A percentile compares a stretch with the other conserved stretches of the same genome.
Evolutionary conservation across 441 rosid species (phyloP).

Genomic region (Arabidopsis lyrata): DNA sequence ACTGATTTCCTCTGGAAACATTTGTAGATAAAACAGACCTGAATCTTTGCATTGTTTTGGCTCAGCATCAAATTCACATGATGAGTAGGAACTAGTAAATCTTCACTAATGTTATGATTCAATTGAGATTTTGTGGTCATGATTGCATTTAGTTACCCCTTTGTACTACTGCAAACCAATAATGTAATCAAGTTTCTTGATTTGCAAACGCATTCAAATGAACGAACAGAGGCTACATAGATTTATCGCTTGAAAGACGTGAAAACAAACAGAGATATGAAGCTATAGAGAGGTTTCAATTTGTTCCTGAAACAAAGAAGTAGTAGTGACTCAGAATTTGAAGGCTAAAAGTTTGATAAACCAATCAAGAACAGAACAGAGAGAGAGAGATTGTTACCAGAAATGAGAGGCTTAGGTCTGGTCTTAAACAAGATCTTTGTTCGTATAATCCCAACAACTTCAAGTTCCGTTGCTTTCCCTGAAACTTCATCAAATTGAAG

Average conservation of each 20-base stretch:
- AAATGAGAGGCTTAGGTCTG: conserved; percentile 83
- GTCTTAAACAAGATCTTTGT: conserved; percentile 80
- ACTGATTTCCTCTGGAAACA: conserved; percentile 44
- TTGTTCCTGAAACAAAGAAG: conserved; percentile 34
- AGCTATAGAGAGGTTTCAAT: conserved; percentile 20
- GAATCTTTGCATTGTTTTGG: conserved; percentile 45
- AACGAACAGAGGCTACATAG: conserved; percentile 14
- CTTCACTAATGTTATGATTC: conserved; percentile 16
- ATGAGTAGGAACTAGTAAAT: conserved; percentile 45
- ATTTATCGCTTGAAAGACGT: neutral
- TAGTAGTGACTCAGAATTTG: neutral
- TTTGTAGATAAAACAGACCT: conserved; percentile 62
- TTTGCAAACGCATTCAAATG: conserved; percentile 3
- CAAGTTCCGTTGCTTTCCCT: conserved; percentile 53
- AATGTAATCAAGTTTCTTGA: conserved; percentile 9
- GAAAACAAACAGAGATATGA: neutral
- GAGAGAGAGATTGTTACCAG: conserved; percentile 49
- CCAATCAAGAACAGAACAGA: conserved; percentile 17
- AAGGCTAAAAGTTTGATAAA: neutral
- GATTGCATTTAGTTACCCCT: neutral
- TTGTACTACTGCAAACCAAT: conserved; percentile 21
- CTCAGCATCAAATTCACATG: conserved; percentile 37
- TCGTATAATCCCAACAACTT: conserved; percentile 73
- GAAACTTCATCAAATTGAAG: conserved; percentile 43
- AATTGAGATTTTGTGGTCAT: conserved; percentile 17